These are phyloP conservation scores for Pinus albicaulis DNA, from an alignment of 75 land plant genomes.

Conservation along the genomic window DNA sequence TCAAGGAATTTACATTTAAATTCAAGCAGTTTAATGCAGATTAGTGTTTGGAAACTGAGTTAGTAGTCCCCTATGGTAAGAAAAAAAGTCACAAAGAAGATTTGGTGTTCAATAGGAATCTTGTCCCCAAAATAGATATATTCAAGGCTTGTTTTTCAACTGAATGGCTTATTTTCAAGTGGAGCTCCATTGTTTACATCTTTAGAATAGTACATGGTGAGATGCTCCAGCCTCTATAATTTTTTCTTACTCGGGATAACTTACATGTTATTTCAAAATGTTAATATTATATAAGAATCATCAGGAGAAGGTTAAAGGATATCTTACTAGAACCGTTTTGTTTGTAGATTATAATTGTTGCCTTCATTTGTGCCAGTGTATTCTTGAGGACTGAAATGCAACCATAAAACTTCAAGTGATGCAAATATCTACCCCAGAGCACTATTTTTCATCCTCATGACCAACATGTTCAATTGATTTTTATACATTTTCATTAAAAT, in stretches of 20 bases:
- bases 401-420: constrained; percentile 11
- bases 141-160: constrained; percentile 19
- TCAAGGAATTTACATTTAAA: too few species aligned
- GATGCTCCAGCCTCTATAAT: not conserved
- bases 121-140: too few species aligned
- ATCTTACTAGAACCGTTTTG: not conserved
- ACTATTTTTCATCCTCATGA: constrained; percentile 15
- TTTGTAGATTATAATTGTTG: constrained; percentile 19
- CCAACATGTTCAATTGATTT: constrained; percentile 31
- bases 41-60: too few species aligned
- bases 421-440: constrained; percentile 11
- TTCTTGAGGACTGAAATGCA: constrained; percentile 26
- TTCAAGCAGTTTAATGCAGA: too few species aligned
- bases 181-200: constrained; percentile 13
- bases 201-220: constrained; percentile 23
- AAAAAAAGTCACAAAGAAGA: too few species aligned
- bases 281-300: too few species aligned
- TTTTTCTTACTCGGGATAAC: not conserved
- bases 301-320: not conserved
- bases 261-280: not conserved
- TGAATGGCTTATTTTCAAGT: constrained; percentile 18
- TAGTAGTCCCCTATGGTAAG: too few species aligned
- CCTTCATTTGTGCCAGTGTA: constrained; percentile 12
- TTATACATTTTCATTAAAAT: constrained; percentile 30
- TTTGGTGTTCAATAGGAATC: too few species aligned